Percentiles rank a stretch among this genome's conserved stretches.
Conservation (phyloP, 768 basidiomycete species). For the Kwoniella mangroviensis region DNA sequence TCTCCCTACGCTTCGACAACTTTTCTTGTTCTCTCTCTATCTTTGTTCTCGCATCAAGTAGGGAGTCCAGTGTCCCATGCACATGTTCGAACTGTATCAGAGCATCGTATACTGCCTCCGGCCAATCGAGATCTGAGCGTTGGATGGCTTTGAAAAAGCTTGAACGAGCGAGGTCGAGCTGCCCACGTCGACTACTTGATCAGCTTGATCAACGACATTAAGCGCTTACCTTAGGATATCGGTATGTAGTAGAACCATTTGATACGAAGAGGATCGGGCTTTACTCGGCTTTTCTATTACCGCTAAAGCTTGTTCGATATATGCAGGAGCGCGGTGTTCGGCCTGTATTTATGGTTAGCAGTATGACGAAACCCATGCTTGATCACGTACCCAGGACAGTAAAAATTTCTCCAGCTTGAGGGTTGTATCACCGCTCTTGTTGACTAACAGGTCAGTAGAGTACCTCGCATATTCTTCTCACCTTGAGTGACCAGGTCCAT, state of each 20-base stretch:
- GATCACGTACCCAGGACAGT: constrained; percentile 69
- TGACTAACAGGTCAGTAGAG: constrained; percentile 60
- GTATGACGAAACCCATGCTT: constrained; percentile 5
- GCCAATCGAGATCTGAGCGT: constrained; percentile 83
- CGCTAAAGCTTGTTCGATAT: constrained; percentile 61
- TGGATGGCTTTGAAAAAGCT: constrained; percentile 70
- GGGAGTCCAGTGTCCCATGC: constrained; percentile 71
- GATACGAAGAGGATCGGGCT: constrained; percentile 36
- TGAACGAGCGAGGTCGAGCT: constrained; percentile 66
- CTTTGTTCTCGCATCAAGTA: constrained; percentile 26
- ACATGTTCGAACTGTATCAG: constrained; percentile 87
- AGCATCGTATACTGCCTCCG: constrained; percentile 89
- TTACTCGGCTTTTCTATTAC: constrained; percentile 54
- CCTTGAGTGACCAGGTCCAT: constrained; percentile 33
- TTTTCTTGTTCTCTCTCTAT: constrained; percentile 51
- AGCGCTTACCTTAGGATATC: constrained; percentile 36
- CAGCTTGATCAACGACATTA: background rate
- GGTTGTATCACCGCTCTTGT: constrained; percentile 72
- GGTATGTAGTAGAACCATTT: constrained; percentile 34
- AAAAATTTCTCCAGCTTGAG: constrained; percentile 83
- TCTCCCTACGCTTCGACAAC: constrained; percentile 47
- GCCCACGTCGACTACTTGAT: constrained; percentile 49
- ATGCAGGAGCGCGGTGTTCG: constrained; percentile 29
- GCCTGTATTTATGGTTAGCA: constrained; percentile 23
- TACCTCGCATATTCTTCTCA: constrained; percentile 21